A percentile compares a stretch with the other conserved stretches of the same genome.
These are phyloP conservation scores for Salvia miltiorrhiza DNA, from an alignment of 257 asterid genomes.

Conservation along the genomic window DNA sequence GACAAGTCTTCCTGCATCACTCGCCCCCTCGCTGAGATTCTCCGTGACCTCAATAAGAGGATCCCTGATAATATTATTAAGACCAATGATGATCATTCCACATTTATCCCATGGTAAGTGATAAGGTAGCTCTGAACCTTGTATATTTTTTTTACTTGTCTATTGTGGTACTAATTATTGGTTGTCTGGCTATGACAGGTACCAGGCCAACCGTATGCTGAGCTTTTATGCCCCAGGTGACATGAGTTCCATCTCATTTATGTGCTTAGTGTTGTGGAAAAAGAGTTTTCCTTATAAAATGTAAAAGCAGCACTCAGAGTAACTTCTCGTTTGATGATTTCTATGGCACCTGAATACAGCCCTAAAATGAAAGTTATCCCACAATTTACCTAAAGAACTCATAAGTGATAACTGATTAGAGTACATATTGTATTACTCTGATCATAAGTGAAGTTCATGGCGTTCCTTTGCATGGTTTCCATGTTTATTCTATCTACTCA, in stretches of 20 bases:
- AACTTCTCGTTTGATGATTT: not conserved
- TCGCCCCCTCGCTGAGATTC: slow-evolving; percentile 91
- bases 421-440: not conserved
- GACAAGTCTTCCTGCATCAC: slow-evolving; percentile 81
- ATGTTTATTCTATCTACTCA: not conserved
- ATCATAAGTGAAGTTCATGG: not conserved
- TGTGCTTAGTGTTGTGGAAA: slow-evolving; percentile 3
- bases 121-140: not conserved
- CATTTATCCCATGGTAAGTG: slow-evolving; percentile 74
- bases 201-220: slow-evolving; percentile 96
- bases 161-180: slow-evolving; percentile 20
- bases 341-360: not conserved
- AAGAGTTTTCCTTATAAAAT: not conserved
- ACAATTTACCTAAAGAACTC: not conserved
- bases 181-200: slow-evolving; percentile 46
- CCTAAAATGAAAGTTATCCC: not conserved
- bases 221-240: slow-evolving; percentile 99
- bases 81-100: slow-evolving; percentile 47
- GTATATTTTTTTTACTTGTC: not conserved
- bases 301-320: not conserved
- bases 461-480: not conserved
- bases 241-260: slow-evolving; percentile 13
- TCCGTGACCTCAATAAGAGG: slow-evolving; percentile 91
- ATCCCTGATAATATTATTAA: slow-evolving; percentile 85
- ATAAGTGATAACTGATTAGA: not conserved